Conservation (phyloP, 1,284 basidiomycete genomes). For the Fomes fomentarius region DNA sequence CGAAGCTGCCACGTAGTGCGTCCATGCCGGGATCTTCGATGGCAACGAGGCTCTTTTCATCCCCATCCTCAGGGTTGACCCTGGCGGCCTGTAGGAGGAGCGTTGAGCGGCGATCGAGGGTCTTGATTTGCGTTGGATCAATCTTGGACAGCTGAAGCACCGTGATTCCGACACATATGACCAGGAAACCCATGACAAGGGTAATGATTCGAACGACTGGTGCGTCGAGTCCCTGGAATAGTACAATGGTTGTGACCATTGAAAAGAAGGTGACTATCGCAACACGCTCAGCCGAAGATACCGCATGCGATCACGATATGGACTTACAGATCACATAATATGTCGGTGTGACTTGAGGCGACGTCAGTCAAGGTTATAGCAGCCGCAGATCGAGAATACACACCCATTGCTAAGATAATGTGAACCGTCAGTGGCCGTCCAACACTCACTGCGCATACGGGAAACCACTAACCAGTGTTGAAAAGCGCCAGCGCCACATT, state of each 20-base stretch:
- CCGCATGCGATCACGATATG: neutral
- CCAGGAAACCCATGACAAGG: conserved; percentile 88
- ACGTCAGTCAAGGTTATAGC: conserved; percentile 18
- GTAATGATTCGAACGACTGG: conserved; percentile 81
- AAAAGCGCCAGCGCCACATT: conserved; percentile 97
- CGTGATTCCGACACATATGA: conserved; percentile 89
- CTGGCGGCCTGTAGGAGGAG: conserved; percentile 82
- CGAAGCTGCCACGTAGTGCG: conserved; percentile 87
- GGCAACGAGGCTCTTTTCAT: conserved; percentile 59
- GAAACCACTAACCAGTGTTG: conserved; percentile 71
- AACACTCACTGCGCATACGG: conserved; percentile 1
- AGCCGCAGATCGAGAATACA: neutral
- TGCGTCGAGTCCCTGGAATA: conserved; percentile 91
- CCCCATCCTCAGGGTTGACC: conserved; percentile 60
- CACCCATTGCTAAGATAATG: conserved; percentile 72
- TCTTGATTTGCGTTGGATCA: conserved; percentile 74
- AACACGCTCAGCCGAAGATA: neutral
- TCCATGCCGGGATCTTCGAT: conserved; percentile 87
- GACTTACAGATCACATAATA: conserved; percentile 83
- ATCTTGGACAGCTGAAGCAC: conserved; percentile 97
- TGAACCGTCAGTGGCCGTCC: neutral
- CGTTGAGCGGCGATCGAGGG: conserved; percentile 84
- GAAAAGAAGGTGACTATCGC: conserved; percentile 81
- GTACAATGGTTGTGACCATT: conserved; percentile 84
- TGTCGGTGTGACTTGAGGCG: conserved; percentile 75